These are phyloP conservation scores for Verticillium nonalfalfae DNA, from an alignment of 2,329 filamentous ascomycete species.

Conservation along the genomic window DNA sequence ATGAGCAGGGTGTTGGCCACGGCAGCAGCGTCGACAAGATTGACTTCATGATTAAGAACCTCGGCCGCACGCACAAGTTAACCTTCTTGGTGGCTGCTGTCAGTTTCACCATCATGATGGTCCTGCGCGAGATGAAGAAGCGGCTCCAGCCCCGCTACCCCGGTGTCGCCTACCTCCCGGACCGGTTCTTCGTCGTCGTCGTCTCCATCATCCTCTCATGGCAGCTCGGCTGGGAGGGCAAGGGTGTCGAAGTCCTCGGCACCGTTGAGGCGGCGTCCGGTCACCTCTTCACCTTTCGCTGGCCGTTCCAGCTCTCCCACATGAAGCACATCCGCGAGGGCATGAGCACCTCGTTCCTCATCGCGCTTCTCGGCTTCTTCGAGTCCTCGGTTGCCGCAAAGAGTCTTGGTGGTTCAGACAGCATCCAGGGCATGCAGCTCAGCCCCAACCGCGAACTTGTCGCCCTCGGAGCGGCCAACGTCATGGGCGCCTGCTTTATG, in stretches of 20 bases:
- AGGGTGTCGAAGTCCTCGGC: constrained; percentile 79
- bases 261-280: constrained; percentile 68
- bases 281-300: constrained; percentile 72
- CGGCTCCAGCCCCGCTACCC: constrained; percentile 73
- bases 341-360: constrained; percentile 87
- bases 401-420: constrained; percentile 65
- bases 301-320: constrained; percentile 72
- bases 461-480: constrained; percentile 81
- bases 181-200: constrained; percentile 85
- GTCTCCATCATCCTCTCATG: constrained; percentile 76
- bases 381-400: constrained; percentile 96
- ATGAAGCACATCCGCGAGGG: constrained; percentile 79
- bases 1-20: constrained; percentile 61
- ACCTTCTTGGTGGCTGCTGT: constrained; percentile 72
- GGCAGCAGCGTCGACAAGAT: constrained; percentile 85
- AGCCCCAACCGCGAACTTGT: constrained; percentile 92
- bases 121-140: constrained; percentile 78
- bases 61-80: constrained; percentile 60
- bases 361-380: constrained; percentile 95
- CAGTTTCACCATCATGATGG: constrained; percentile 83
- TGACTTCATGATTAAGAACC: constrained; percentile 66
- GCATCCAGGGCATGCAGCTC: constrained; percentile 72
- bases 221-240: constrained; percentile 67
- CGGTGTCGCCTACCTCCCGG: constrained; percentile 79
- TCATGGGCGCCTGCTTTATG: constrained; percentile 90